Evolutionary conservation across 176 grass and related monocot genomes (phyloP).

Genomic region (Thalia dealbata): DNA sequence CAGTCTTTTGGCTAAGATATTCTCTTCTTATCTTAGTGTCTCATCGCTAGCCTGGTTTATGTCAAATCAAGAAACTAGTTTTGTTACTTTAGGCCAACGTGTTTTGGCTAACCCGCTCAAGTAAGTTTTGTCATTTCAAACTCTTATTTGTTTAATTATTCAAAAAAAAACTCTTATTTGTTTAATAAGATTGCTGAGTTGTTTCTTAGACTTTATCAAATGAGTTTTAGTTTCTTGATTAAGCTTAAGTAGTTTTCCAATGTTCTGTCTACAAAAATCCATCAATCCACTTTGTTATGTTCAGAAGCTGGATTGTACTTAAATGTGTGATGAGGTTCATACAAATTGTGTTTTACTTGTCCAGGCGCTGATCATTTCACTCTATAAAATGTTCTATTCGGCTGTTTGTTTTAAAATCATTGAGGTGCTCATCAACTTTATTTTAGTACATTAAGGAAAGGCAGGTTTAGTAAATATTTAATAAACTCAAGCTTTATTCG

Average conservation of each 20-base stretch:
- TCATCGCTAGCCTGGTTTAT: constrained; percentile 93
- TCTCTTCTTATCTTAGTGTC: constrained; percentile 38
- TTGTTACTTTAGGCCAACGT: constrained; percentile 96
- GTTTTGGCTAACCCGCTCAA: constrained; percentile 79
- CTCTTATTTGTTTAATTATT: too few species aligned
- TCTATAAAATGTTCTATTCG: too few species aligned
- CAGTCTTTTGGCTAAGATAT: neutral
- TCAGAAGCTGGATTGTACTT: too few species aligned
- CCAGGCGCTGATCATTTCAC: too few species aligned
- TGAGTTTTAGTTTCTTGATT: too few species aligned
- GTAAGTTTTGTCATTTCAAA: constrained; percentile 43
- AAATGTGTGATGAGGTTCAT: too few species aligned
- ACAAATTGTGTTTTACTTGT: too few species aligned
- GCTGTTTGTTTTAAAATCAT: neutral
- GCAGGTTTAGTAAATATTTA: too few species aligned
- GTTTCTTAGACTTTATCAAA: too few species aligned
- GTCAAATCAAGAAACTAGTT: constrained; percentile 97
- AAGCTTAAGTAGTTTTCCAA: neutral
- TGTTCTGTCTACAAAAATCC: neutral
- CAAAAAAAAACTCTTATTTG: too few species aligned
- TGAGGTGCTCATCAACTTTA: neutral
- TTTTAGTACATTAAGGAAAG: neutral
- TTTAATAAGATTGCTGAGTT: too few species aligned
- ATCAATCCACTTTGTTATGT: neutral
- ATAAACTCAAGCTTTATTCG: too few species aligned